A percentile compares a stretch with the other conserved stretches of the same genome.
Evolutionary conservation across 1,284 basidiomycete genomes (phyloP).

Genomic region (Kwoniella shivajii): DNA sequence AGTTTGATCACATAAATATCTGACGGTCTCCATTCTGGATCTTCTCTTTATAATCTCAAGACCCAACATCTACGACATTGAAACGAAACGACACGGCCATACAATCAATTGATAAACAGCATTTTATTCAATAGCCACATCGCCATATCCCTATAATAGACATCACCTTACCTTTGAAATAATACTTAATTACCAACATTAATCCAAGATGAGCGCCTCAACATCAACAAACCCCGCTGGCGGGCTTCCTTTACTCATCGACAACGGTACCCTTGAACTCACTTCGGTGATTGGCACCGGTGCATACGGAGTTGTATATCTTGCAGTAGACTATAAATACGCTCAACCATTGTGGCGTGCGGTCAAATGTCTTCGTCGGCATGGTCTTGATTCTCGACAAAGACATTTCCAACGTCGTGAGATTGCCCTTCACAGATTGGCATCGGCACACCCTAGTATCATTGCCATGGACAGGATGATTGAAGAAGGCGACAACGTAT

Average conservation of each 20-base stretch:
- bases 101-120: too few species aligned
- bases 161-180: too few species aligned
- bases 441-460: conserved; percentile 73
- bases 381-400: conserved; percentile 68
- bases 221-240: conserved; percentile 24
- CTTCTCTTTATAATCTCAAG: too few species aligned
- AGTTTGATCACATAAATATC: too few species aligned
- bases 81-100: too few species aligned
- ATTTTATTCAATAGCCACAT: too few species aligned
- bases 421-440: conserved; percentile 62
- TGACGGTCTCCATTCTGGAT: too few species aligned
- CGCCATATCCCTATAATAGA: too few species aligned
- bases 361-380: conserved; percentile 78
- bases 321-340: conserved; percentile 67
- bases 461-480: conserved; percentile 86
- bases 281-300: conserved; percentile 89
- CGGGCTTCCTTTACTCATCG: conserved; percentile 59
- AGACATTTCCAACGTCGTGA: conserved; percentile 78
- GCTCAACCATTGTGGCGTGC: conserved; percentile 65
- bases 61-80: too few species aligned
- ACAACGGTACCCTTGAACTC: conserved; percentile 79
- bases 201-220: conserved; percentile 10
- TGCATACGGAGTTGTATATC: conserved; percentile 94
- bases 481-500: conserved; percentile 64
- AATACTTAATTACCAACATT: not conserved